Conservation (phyloP, 2,329 filamentous ascomycete species). For the Arthrobotrys iridis region DNA sequence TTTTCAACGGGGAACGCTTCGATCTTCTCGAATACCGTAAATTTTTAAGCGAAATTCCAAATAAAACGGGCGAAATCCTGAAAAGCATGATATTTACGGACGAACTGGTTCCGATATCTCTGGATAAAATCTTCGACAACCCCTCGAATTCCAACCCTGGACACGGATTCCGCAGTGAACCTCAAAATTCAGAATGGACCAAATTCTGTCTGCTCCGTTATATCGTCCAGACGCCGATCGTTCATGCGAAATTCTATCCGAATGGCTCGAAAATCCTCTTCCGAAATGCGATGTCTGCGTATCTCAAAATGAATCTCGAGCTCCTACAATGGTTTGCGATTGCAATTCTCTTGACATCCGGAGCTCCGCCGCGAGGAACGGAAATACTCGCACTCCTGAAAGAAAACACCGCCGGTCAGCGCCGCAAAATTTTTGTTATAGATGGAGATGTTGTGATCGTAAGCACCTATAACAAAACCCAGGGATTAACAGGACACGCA, state of each 20-base stretch:
- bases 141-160: neutral
- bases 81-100: neutral
- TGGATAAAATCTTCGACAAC: neutral
- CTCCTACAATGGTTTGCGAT: neutral
- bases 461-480: conserved; percentile 9
- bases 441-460: conserved; percentile 12
- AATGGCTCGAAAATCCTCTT: neutral
- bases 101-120: neutral
- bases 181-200: neutral
- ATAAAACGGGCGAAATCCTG: neutral
- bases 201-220: neutral
- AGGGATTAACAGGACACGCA: neutral
- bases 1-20: neutral
- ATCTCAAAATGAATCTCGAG: neutral
- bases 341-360: conserved; percentile 6
- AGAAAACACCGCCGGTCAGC: neutral
- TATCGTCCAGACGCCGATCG: neutral
- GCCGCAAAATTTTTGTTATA: conserved; percentile 7
- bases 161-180: neutral
- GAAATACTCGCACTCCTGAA: neutral
- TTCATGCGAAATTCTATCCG: neutral
- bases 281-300: neutral
- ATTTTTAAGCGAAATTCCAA: neutral
- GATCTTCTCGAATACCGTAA: neutral
- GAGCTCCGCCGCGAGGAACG: conserved; percentile 7